Evolutionary conservation across 192 early-diverging fungal genomes (phyloP).

Genomic region (Entophlyctis helioformis): DNA sequence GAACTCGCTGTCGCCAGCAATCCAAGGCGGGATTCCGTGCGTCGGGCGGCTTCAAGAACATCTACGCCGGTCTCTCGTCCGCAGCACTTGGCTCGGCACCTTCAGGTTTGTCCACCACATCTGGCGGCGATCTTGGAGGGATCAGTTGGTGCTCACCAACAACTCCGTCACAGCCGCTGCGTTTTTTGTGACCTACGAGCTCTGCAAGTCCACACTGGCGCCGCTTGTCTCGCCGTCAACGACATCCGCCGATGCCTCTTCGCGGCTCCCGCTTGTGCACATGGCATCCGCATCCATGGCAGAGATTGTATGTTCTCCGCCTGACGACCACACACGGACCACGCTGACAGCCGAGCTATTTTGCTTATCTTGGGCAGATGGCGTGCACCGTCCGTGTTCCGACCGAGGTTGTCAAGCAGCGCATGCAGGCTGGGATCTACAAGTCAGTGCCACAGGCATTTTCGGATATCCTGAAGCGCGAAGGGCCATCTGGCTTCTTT

Average conservation of each 20-base stretch:
- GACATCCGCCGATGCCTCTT: too few species aligned
- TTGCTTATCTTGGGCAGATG: slow-evolving; percentile 35
- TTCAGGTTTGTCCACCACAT: slow-evolving; percentile 33
- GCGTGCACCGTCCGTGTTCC: slow-evolving; percentile 90
- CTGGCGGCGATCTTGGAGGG: background rate
- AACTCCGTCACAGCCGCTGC: slow-evolving; percentile 25
- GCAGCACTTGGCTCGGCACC: slow-evolving; percentile 93
- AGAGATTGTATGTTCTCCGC: slow-evolving; percentile 69
- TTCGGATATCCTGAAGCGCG: slow-evolving; percentile 44
- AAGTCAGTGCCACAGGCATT: slow-evolving; percentile 34
- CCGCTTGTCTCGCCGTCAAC: too few species aligned
- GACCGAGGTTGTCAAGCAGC: slow-evolving; percentile 90
- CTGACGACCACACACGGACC: background rate
- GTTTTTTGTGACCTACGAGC: slow-evolving; percentile 92
- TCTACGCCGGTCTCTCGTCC: slow-evolving; percentile 83
- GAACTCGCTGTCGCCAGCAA: slow-evolving; percentile 49
- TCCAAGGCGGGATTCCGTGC: slow-evolving; percentile 69
- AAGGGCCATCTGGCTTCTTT: slow-evolving; percentile 81
- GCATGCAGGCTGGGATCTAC: slow-evolving; percentile 74
- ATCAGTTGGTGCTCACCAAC: background rate
- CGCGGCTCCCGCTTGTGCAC: slow-evolving; percentile 66
- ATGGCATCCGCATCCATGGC: slow-evolving; percentile 84
- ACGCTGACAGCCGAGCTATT: background rate
- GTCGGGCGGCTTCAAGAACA: slow-evolving; percentile 77
- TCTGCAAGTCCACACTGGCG: slow-evolving; percentile 48